Conservation (phyloP, 2,329 filamentous ascomycete genomes). For the Escovopsis weberi region DNA sequence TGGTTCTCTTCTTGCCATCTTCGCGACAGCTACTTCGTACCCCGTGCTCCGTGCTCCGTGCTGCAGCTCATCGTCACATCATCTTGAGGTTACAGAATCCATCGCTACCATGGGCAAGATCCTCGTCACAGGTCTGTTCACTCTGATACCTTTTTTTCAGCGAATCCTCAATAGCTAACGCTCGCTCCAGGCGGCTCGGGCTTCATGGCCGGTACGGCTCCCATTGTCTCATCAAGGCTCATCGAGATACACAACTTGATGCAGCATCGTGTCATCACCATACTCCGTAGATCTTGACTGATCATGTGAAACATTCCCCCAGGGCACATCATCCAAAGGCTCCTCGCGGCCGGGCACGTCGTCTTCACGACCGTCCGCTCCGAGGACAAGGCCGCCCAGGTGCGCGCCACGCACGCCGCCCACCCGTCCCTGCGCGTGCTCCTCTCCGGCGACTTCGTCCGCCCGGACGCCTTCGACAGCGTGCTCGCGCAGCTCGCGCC, state of each 20-base stretch:
- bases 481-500: constrained; percentile 26
- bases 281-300: background rate
- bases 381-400: constrained; percentile 36
- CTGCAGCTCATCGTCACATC: too few relatives aligned
- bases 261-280: background rate
- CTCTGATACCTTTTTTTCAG: background rate
- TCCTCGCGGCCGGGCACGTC: constrained; percentile 33
- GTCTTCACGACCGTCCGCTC: constrained; percentile 43
- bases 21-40: too few relatives aligned
- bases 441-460: constrained; percentile 66
- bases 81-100: too few relatives aligned
- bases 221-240: background rate
- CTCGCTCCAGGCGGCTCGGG: constrained; percentile 17
- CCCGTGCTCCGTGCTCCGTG: too few relatives aligned
- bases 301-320: background rate
- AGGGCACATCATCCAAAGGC: constrained; percentile 41
- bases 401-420: constrained; percentile 27
- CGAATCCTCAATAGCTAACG: background rate
- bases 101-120: constrained; percentile 14
- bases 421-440: constrained; percentile 30
- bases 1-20: too few relatives aligned
- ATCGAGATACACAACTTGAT: background rate
- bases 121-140: constrained; percentile 15
- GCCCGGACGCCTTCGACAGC: constrained; percentile 58
- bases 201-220: constrained; percentile 19